Evolutionary conservation across 352 stramenopile species (phyloP), one percentile per base, ranked within the genome.

Genomic region (Globisporangium orthogonon): DNA sequence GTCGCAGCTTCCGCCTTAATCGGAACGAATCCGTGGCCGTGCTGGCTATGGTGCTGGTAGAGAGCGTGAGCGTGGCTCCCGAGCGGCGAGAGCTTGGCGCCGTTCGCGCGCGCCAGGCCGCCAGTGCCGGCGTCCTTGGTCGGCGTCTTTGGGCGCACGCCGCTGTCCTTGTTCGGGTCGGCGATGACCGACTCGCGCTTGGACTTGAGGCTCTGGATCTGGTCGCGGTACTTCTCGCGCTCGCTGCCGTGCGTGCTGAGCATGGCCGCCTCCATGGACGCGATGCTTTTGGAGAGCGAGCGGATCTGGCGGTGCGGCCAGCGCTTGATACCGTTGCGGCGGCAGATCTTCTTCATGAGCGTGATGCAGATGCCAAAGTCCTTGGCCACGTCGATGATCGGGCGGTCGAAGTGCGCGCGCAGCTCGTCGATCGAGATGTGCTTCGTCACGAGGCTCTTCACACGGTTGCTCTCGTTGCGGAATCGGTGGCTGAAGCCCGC

Each of bases 351-450:
- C 66, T 87, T 95, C 85, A 95, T 95, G 44, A 95, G 74, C 58
- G 85, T 95, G 66, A 95, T 95, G 62, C 85, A 95, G 47, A 95
- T 92, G 31, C 85, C 85, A 76, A 95, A 95, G 57, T 91, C 78
- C 66, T 92, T 91, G 28, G 85, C 85, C n/a, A 95, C 85, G 50
- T 95, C 85, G 47, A 93, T 89, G 64, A 95, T 93, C 3, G 85
- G 85, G 7, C 83, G 79, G 48, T 95, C 83, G 63, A 95, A 95
- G 60, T 95, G 85, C 37, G 74, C 78, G 39, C 83, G 77, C 17
- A 95, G 68, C 62, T 93, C 83, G 23, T 91, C 86, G 45, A 95
- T 89, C 18, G 83, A 91, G 62, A 95, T 95, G 65, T 93, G 83
- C 60, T 93, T 94, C 43, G 85, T 94, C 31, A 91, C 83, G 9